These are phyloP conservation scores for Chlamydomonas schloesseri DNA, from an alignment of 139 green algal genomes.

Conservation along the genomic window DNA sequence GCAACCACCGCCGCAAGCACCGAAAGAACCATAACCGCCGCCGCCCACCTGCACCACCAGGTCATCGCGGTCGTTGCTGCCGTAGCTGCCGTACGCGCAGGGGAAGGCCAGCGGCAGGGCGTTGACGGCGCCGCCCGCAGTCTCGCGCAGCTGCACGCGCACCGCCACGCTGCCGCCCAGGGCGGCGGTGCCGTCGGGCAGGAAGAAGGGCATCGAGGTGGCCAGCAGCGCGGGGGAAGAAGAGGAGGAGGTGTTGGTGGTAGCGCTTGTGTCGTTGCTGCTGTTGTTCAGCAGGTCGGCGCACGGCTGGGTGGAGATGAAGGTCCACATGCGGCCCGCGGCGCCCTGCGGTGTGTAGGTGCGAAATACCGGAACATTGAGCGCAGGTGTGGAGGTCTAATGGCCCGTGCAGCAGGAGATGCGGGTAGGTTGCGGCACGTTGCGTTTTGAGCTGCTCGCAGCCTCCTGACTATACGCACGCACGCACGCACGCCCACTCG, in stretches of 20 bases:
- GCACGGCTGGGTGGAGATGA: background rate
- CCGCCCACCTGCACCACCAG: background rate
- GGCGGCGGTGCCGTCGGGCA: background rate
- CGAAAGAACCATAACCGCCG: too few relatives aligned
- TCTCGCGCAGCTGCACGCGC: constrained; percentile 3
- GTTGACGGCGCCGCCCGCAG: background rate
- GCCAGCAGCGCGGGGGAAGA: background rate
- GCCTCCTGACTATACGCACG: too few relatives aligned
- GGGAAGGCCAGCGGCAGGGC: too few relatives aligned
- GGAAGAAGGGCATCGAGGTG: background rate
- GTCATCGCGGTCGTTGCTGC: constrained; percentile 12
- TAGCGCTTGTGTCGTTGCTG: background rate
- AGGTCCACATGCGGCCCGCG: background rate
- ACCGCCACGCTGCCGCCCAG: background rate
- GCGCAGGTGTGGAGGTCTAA: too few relatives aligned
- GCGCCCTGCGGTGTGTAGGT: too few relatives aligned
- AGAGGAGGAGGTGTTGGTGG: background rate
- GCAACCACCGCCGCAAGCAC: too few relatives aligned
- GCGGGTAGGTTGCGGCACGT: too few relatives aligned
- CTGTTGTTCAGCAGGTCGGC: background rate
- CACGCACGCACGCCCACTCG: too few relatives aligned
- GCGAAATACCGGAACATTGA: too few relatives aligned
- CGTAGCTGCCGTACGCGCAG: background rate
- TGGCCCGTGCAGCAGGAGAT: too few relatives aligned
- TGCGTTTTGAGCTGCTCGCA: too few relatives aligned